phyloP scores from a whole-genome alignment of 2,329 filamentous ascomycete genomes.

The Endoconidiophora laricicola region DNA sequence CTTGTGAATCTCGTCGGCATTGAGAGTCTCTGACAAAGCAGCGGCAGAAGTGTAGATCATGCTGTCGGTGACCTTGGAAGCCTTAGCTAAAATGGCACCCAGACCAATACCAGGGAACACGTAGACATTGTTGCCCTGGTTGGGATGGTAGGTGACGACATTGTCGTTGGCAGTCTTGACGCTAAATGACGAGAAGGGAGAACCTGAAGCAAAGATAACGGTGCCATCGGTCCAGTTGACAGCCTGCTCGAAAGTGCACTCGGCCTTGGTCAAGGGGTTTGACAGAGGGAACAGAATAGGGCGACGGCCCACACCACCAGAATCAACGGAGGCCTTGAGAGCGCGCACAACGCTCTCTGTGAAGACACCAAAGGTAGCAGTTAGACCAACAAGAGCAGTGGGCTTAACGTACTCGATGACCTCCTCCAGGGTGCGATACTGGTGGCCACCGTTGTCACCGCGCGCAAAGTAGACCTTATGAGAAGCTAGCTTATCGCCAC shows the following conservation, averaged over 20 bases:
- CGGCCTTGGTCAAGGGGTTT: conserved; percentile 90
- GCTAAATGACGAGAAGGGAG: conserved; percentile 64
- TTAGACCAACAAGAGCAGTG: conserved; percentile 84
- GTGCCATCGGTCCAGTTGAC: conserved; percentile 80
- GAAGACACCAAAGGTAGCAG: conserved; percentile 87
- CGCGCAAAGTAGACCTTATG: conserved; percentile 65
- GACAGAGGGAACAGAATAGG: conserved; percentile 93
- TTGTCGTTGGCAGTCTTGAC: conserved; percentile 43
- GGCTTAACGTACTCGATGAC: conserved; percentile 92
- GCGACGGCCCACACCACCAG: conserved; percentile 50
- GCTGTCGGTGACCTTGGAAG: conserved; percentile 70
- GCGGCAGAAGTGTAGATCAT: conserved; percentile 95
- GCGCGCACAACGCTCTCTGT: conserved; percentile 67
- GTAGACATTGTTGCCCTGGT: conserved; percentile 77
- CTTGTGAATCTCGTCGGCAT: conserved; percentile 61
- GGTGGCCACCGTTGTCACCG: conserved; percentile 45
- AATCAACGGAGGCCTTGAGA: conserved; percentile 47
- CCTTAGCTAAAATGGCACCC: conserved; percentile 80
- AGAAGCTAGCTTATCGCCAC: conserved; percentile 82
- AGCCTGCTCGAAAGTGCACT: conserved; percentile 87
- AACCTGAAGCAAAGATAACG: conserved; percentile 87
- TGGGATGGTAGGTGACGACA: conserved; percentile 53
- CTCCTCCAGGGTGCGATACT: conserved; percentile 68
- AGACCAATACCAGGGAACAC: conserved; percentile 95
- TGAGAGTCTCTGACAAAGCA: conserved; percentile 62